Percentiles rank a stretch among this genome's conserved stretches.
phyloP scores from a whole-genome alignment of 352 stramenopile species.

The Pythium graminicola region DNA sequence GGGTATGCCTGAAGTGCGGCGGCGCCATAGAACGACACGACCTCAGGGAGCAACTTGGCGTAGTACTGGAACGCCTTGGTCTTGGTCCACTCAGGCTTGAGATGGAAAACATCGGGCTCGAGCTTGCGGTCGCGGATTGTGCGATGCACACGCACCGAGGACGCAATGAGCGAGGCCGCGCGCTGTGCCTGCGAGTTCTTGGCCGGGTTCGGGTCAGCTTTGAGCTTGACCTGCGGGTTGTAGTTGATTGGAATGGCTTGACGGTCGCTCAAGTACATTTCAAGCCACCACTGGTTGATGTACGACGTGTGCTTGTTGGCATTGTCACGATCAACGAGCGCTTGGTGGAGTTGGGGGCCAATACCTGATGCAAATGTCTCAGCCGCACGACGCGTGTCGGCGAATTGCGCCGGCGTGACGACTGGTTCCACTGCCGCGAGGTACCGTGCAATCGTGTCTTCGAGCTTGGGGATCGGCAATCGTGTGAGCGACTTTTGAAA shows the following conservation, averaged over 20 bases:
- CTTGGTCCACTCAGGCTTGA: constrained; percentile 76
- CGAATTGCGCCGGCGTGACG: constrained; percentile 45
- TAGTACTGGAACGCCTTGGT: constrained; percentile 77
- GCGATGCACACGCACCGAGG: constrained; percentile 71
- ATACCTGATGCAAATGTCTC: constrained; percentile 47
- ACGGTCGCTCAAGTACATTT: constrained; percentile 89
- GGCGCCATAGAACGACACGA: constrained; percentile 83
- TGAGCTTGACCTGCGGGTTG: constrained; percentile 89
- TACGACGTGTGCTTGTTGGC: constrained; percentile 85
- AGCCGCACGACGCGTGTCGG: constrained; percentile 48
- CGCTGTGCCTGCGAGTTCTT: constrained; percentile 85
- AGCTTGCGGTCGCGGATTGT: constrained; percentile 77
- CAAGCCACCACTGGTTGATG: constrained; percentile 91
- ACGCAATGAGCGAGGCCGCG: constrained; percentile 82
- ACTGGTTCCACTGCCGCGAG: constrained; percentile 71
- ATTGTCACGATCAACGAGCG: constrained; percentile 70
- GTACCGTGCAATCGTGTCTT: constrained; percentile 78
- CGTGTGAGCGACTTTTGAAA: constrained; percentile 83
- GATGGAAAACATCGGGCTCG: constrained; percentile 86
- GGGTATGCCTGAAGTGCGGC: constrained; percentile 80
- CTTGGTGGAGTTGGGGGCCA: constrained; percentile 61
- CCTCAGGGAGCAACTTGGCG: constrained; percentile 74
- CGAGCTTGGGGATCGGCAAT: constrained; percentile 82
- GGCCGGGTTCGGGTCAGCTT: constrained; percentile 63
- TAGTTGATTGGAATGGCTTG: constrained; percentile 87